A percentile compares a stretch with the other conserved stretches of the same genome.
Evolutionary conservation across 495 filamentous ascomycete genomes (phyloP).

Genomic region (Friedmanniomyces endolithicus): DNA sequence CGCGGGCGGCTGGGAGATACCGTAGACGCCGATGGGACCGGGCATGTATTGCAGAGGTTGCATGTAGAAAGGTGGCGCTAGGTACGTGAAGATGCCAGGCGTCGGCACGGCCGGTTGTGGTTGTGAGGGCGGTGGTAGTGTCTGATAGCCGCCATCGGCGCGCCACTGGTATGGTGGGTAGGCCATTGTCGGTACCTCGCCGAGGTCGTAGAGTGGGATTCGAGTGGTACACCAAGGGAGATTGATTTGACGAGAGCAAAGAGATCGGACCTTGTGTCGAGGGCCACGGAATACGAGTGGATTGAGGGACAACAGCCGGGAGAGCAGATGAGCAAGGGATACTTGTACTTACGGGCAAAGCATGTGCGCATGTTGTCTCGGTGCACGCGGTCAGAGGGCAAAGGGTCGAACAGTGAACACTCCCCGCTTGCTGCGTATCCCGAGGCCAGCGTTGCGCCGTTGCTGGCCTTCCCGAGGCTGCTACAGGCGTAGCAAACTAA

Average conservation of each 20-base stretch:
- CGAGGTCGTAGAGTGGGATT: too few relatives aligned
- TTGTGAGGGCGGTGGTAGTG: background rate
- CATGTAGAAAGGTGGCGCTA: background rate
- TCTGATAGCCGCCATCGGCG: constrained; percentile 1
- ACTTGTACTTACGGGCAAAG: background rate
- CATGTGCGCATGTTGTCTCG: background rate
- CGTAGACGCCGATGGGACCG: background rate
- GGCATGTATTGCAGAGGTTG: background rate
- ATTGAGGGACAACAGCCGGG: too few relatives aligned
- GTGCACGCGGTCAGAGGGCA: background rate
- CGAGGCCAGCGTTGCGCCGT: background rate
- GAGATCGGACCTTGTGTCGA: too few relatives aligned
- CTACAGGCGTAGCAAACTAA: background rate
- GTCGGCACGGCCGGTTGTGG: background rate
- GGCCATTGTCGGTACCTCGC: background rate
- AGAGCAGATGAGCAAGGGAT: background rate
- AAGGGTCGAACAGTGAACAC: background rate
- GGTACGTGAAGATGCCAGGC: background rate
- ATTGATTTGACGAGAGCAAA: too few relatives aligned
- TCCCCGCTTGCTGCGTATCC: background rate
- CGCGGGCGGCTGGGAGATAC: background rate
- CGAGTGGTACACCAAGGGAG: too few relatives aligned
- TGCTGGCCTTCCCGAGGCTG: background rate
- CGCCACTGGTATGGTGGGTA: constrained; percentile 6
- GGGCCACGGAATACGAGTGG: too few relatives aligned